Percentiles rank a stretch among this genome's conserved stretches.
phyloP scores from a whole-genome alignment of 495 filamentous ascomycete species.

The Oidiodendron maius region DNA sequence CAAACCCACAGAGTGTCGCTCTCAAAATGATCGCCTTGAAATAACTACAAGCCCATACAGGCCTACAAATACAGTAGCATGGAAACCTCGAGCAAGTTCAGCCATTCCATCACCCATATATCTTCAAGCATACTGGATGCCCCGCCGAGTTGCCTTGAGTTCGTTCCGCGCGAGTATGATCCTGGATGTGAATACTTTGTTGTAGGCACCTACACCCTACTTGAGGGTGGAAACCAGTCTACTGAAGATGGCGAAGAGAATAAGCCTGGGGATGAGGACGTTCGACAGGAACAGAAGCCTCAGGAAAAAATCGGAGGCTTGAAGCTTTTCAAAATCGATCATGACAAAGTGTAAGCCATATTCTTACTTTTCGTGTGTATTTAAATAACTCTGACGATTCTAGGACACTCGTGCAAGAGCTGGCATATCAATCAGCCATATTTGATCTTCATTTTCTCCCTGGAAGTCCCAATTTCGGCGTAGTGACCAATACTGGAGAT shows the following conservation, averaged over 20 bases:
- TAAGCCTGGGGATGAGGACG: constrained; percentile 22
- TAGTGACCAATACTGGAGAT: constrained; percentile 57
- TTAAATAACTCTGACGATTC: not conserved
- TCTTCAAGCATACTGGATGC: not conserved
- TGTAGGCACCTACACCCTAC: constrained; percentile 80
- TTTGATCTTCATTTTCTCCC: constrained; percentile 84
- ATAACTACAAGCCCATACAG: no score
- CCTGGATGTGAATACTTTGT: constrained; percentile 51
- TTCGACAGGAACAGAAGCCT: constrained; percentile 3
- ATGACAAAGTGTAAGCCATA: constrained; percentile 45
- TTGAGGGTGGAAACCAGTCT: constrained; percentile 32
- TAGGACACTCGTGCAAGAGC: constrained; percentile 3
- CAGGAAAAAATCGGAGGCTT: constrained; percentile 62
- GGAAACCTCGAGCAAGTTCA: not conserved
- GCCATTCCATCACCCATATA: not conserved
- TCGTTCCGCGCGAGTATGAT: not conserved
- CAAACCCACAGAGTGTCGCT: no score
- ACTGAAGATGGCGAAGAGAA: constrained; percentile 9
- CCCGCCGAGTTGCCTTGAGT: constrained; percentile 1
- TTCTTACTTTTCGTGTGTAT: not conserved
- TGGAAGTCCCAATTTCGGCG: constrained; percentile 28
- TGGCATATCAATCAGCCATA: constrained; percentile 27
- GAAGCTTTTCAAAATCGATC: constrained; percentile 52
- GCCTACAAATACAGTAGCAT: not conserved
- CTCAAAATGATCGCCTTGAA: no score